A percentile compares a stretch with the other conserved stretches of the same genome.
These are phyloP conservation scores for Seminavis robusta DNA, from an alignment of 108 stramenopile species.

Conservation along the genomic window DNA sequence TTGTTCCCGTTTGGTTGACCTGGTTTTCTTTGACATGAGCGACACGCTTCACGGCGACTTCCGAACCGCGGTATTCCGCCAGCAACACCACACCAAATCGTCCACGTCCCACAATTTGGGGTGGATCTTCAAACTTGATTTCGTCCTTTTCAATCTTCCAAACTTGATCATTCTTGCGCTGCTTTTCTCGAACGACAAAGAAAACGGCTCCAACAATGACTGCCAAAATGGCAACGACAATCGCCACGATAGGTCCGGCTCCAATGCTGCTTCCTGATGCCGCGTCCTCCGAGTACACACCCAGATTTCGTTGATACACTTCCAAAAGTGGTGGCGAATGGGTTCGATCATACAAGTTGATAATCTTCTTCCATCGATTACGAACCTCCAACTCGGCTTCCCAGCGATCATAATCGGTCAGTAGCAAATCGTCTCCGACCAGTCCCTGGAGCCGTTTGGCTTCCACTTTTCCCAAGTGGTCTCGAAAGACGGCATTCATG, in stretches of 20 bases:
- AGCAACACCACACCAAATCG: conserved; percentile 36
- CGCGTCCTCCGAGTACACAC: background rate
- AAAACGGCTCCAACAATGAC: too few relatives aligned
- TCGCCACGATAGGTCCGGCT: too few relatives aligned
- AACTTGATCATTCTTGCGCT: too few relatives aligned
- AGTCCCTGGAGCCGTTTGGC: background rate
- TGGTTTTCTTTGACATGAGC: too few relatives aligned
- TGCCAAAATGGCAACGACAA: too few relatives aligned
- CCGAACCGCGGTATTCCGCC: conserved; percentile 34
- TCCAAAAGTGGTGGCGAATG: background rate
- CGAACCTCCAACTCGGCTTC: background rate
- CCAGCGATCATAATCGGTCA: background rate
- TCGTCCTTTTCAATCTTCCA: conserved; percentile 22
- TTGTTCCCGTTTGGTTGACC: too few relatives aligned
- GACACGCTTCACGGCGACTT: too few relatives aligned
- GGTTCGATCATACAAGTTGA: background rate
- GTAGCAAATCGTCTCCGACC: too few relatives aligned
- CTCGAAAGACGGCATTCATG: background rate
- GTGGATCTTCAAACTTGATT: conserved; percentile 15
- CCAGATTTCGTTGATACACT: background rate
- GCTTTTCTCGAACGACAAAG: too few relatives aligned
- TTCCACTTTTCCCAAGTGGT: background rate
- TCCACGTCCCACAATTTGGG: conserved; percentile 28
- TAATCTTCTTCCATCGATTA: background rate
- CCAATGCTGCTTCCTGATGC: too few relatives aligned